phyloP scores from a whole-genome alignment of 2,329 filamentous ascomycete species.

The Leptographium wingfieldii region DNA sequence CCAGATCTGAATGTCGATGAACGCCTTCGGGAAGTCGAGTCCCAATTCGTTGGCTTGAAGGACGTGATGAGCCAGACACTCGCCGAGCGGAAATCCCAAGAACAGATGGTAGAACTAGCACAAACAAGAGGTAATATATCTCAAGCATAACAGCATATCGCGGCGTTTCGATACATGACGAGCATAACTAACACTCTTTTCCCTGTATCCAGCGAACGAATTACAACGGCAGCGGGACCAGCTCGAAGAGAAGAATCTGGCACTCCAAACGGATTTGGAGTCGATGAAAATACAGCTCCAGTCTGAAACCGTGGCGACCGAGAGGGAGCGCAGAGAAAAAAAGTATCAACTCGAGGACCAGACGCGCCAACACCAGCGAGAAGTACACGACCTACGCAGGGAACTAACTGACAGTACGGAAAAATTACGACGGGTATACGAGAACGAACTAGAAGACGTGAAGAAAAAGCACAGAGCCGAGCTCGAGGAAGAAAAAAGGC shows the following conservation, averaged over 20 bases:
- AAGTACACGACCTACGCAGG: conserved; percentile 40
- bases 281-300: conserved; percentile 32
- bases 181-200: conserved; percentile 7
- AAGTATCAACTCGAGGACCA: conserved; percentile 42
- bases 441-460: conserved; percentile 54
- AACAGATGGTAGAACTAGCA: conserved; percentile 61
- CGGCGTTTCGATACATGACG: too few relatives aligned
- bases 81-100: conserved; percentile 54
- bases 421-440: conserved; percentile 45
- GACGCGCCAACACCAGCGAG: conserved; percentile 38
- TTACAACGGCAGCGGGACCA: conserved; percentile 35
- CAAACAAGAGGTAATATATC: conserved; percentile 57
- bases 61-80: conserved; percentile 59
- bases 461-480: conserved; percentile 50
- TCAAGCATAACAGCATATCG: neutral
- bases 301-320: conserved; percentile 27
- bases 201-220: conserved; percentile 26
- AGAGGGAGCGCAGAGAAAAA: conserved; percentile 30
- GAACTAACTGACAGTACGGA: conserved; percentile 43
- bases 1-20: conserved; percentile 71
- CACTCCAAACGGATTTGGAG: conserved; percentile 52
- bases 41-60: conserved; percentile 58
- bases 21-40: conserved; percentile 64
- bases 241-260: conserved; percentile 32
- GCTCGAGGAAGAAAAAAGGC: conserved; percentile 50